Percentiles rank a stretch among this genome's conserved stretches.
phyloP scores from a whole-genome alignment of 2,329 filamentous ascomycete genomes.

The Diaporthe amygdali region DNA sequence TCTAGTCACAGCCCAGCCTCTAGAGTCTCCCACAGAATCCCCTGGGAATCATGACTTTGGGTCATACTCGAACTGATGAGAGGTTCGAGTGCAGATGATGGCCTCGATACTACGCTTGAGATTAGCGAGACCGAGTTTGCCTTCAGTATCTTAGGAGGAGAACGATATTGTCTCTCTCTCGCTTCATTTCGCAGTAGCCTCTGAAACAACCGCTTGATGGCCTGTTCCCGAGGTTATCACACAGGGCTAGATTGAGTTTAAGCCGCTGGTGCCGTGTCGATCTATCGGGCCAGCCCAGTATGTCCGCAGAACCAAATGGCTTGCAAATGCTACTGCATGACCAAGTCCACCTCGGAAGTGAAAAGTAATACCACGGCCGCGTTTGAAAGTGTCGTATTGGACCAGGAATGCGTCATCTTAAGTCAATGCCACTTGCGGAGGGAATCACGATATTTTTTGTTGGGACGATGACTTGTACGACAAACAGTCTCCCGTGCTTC shows the following conservation, averaged over 20 bases:
- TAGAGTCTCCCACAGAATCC: not conserved
- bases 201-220: not conserved
- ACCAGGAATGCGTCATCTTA: not conserved
- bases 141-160: no score
- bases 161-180: not conserved
- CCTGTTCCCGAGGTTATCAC: not conserved
- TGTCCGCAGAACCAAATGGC: not conserved
- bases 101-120: not conserved
- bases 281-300: not conserved
- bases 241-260: not conserved
- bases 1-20: no score
- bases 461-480: not conserved
- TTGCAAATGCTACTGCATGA: not conserved
- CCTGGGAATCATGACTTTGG: not conserved
- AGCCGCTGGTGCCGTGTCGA: not conserved
- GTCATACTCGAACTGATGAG: not conserved
- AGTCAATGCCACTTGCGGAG: no score
- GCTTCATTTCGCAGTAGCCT: not conserved
- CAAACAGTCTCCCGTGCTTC: not conserved
- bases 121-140: not conserved
- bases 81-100: not conserved
- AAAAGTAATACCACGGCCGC: not conserved
- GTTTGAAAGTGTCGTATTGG: no score
- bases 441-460: not conserved
- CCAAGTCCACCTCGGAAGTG: not conserved